Evolutionary conservation across 2,329 filamentous ascomycete species (phyloP).

Genomic region (Penicillium sp.): DNA sequence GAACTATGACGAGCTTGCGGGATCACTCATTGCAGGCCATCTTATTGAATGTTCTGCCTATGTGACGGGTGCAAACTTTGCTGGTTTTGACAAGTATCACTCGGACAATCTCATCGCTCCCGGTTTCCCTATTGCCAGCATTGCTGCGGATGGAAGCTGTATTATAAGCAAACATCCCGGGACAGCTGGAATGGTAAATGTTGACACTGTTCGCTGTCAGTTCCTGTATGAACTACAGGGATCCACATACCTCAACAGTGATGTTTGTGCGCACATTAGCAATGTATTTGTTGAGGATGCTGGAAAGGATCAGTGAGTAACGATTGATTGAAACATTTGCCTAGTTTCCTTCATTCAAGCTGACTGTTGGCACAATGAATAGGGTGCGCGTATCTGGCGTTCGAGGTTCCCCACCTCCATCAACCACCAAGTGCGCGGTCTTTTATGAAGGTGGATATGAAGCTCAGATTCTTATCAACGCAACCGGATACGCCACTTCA

Average conservation of each 20-base stretch:
- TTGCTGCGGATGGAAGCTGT: conserved; percentile 47
- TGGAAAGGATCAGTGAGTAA: conserved; percentile 31
- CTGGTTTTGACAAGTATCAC: conserved; percentile 46
- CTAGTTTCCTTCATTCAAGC: too few relatives aligned
- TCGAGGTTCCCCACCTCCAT: conserved; percentile 46
- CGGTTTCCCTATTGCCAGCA: conserved; percentile 52
- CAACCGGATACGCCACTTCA: conserved; percentile 49
- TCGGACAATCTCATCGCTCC: conserved; percentile 46
- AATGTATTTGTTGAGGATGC: conserved; percentile 39
- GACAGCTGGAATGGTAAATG: conserved; percentile 45
- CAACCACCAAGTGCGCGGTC: conserved; percentile 54
- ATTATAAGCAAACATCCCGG: conserved; percentile 51
- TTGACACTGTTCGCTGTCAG: conserved; percentile 47
- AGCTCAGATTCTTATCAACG: conserved; percentile 47
- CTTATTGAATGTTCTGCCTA: conserved; percentile 57
- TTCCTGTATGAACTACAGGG: conserved; percentile 53
- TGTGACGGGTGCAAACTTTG: conserved; percentile 56
- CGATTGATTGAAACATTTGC: neutral
- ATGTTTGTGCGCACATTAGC: conserved; percentile 47
- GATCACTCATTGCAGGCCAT: conserved; percentile 53
- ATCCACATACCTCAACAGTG: conserved; percentile 48
- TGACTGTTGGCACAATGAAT: too few relatives aligned
- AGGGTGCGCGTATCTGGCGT: conserved; percentile 46
- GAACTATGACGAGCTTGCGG: conserved; percentile 52
- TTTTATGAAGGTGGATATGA: conserved; percentile 53